Conservation (phyloP, 2,329 filamentous ascomycete genomes). For the Epichloe gansuensis region DNA sequence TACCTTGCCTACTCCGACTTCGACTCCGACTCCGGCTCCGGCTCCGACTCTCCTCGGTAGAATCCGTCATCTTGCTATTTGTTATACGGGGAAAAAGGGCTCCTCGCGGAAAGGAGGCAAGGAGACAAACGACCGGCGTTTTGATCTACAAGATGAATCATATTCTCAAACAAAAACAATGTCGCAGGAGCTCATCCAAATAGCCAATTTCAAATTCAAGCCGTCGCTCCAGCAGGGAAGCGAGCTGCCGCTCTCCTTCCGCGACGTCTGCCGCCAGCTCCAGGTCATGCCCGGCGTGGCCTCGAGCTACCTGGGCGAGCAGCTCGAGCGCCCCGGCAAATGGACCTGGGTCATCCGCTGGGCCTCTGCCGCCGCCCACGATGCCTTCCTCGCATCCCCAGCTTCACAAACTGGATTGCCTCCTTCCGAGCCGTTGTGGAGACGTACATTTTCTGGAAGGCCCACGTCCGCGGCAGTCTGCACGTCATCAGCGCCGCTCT, state of each 20-base stretch:
- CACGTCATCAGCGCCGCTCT: constrained; percentile 14
- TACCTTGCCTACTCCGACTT: too few relatives aligned
- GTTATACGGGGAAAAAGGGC: not conserved
- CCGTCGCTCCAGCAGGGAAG: constrained; percentile 14
- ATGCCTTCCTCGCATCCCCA: constrained; percentile 29
- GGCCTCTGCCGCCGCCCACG: constrained; percentile 20
- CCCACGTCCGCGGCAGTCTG: constrained; percentile 11
- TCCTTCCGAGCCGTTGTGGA: constrained; percentile 21
- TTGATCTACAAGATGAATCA: constrained; percentile 2
- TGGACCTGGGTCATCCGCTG: constrained; percentile 24
- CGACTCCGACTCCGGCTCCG: too few relatives aligned
- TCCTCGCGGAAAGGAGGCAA: not conserved
- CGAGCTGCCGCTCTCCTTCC: constrained; percentile 8
- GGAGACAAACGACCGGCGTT: not conserved
- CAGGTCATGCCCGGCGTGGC: constrained; percentile 20
- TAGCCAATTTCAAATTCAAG: constrained; percentile 22
- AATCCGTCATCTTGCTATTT: not conserved
- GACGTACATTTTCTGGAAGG: constrained; percentile 13
- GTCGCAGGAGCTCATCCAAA: constrained; percentile 15
- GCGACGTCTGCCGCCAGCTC: constrained; percentile 16
- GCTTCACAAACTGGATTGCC: constrained; percentile 28
- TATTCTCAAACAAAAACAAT: constrained; percentile 15
- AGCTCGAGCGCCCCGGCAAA: constrained; percentile 21
- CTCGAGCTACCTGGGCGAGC: constrained; percentile 22
- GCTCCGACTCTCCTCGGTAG: not conserved